phyloP scores from a whole-genome alignment of 805 yeast species.

The Komagataella populi region DNA sequence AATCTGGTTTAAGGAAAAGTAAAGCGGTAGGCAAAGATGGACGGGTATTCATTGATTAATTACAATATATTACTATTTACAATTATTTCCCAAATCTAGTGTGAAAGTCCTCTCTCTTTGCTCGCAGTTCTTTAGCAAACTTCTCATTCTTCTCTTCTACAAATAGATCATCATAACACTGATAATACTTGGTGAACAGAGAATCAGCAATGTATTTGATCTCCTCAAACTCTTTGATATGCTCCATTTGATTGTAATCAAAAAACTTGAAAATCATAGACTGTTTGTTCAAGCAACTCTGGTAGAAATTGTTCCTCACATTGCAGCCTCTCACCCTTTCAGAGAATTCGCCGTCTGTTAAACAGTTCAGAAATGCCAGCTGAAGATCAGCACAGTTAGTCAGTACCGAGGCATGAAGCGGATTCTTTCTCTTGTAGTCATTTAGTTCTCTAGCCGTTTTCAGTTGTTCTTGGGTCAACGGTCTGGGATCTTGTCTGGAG shows the following conservation, averaged over 20 bases:
- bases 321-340: slow-evolving; percentile 6
- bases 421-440: slow-evolving; percentile 14
- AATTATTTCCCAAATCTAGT: slow-evolving; percentile 12
- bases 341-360: slow-evolving; percentile 1
- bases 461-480: slow-evolving; percentile 6
- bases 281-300: slow-evolving; percentile 17
- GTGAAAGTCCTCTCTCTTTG: slow-evolving; percentile 16
- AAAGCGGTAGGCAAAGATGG: too few relatives aligned
- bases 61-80: neutral
- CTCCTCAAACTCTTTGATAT: slow-evolving; percentile 14
- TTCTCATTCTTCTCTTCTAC: slow-evolving; percentile 10
- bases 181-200: slow-evolving; percentile 14
- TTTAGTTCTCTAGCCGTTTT: slow-evolving; percentile 9
- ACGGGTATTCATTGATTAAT: too few relatives aligned
- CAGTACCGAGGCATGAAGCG: slow-evolving; percentile 13
- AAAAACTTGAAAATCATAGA: slow-evolving; percentile 16
- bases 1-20: too few relatives aligned
- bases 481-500: neutral
- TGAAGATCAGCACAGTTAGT: slow-evolving; percentile 21
- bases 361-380: slow-evolving; percentile 13
- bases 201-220: slow-evolving; percentile 15
- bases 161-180: slow-evolving; percentile 11
- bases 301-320: slow-evolving; percentile 14
- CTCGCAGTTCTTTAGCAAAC: slow-evolving; percentile 14
- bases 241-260: slow-evolving; percentile 16